These are phyloP conservation scores for Capsicum baccatum DNA, from an alignment of 257 asterid genomes.

Conservation along the genomic window DNA sequence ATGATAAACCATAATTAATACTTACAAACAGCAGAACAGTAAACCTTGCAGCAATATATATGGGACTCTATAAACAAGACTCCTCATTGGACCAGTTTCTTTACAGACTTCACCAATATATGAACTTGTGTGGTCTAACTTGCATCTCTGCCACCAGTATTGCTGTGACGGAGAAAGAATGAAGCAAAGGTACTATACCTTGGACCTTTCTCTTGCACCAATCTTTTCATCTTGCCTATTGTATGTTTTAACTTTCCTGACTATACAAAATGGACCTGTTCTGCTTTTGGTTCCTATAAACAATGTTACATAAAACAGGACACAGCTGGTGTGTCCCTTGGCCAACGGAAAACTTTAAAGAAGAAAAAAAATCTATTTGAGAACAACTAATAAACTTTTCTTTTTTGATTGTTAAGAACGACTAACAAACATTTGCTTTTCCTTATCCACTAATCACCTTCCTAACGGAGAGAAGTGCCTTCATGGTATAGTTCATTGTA, in stretches of 20 bases:
- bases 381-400: background rate
- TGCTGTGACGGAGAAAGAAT: constrained; percentile 1
- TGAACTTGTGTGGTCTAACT: background rate
- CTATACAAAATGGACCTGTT: constrained; percentile 26
- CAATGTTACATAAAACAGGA: constrained; percentile 7
- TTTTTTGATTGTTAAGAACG: background rate
- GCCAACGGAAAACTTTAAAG: background rate
- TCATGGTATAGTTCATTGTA: constrained; percentile 6
- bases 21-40: background rate
- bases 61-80: background rate
- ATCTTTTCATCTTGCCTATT: background rate
- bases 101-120: constrained; percentile 14
- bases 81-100: background rate
- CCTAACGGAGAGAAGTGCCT: background rate
- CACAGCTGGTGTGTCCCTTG: background rate
- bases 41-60: background rate
- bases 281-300: constrained; percentile 26
- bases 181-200: background rate
- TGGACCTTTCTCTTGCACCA: constrained; percentile 13
- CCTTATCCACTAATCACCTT: constrained; percentile 23
- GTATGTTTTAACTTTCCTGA: constrained; percentile 25
- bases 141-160: background rate
- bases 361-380: background rate
- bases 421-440: background rate
- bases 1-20: background rate